Base-by-base conservation (phyloP, 371 early-diverging fungal genomes). In the Mortierella sp. region DNA sequence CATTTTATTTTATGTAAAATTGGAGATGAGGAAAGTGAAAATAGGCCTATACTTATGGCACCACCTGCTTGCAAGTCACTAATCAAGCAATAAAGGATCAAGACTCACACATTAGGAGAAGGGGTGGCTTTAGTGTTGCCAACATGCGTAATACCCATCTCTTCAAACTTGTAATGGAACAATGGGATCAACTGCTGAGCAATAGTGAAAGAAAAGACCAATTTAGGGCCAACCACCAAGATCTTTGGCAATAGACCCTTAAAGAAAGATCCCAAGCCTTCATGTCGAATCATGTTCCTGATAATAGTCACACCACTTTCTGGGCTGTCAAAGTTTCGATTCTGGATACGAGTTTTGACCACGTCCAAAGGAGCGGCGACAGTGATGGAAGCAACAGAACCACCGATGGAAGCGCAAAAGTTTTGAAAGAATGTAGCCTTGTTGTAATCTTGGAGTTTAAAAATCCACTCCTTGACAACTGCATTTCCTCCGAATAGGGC, bases 331-430 rank as follows among this genome's bases (percentile, higher is more conserved):
- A 93, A 93, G 77, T 95, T 90, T 64, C 93, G 89, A 76, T 96
- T 93, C 86, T 98, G 99, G 82, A 98, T 98, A 62, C 99, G 94
- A n/a, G 98, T 98, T 90, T 98, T 98, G 88, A 96, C 94, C 7
- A 98, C 98, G 77, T 98, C 99, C 68, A 98, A 87, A 61, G 99
- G 99, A 31, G 98, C 97, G 32, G 98, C 96, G 5, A 98, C 94
- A 6, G 96, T 93, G 75, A 98, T 94, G 49, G 96, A 96, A 42
- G 99, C 97, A 17, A 96, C 90, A 32, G 98, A 96, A 58, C 98
- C 99, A 73, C 95, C 96, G 79, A 97, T 97, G 29, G 97, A 97
- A 8, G 98, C 88, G 70, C 93, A 92, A 86, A 97, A 97, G 93
- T 97, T 97, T 77, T 98, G 99, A 86, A 96, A 90, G 86, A 96